Percentiles rank a stretch among this genome's conserved stretches.
These are phyloP conservation scores for Apiotrichum sp. DNA, from an alignment of 1,284 basidiomycete species.

Conservation along the genomic window DNA sequence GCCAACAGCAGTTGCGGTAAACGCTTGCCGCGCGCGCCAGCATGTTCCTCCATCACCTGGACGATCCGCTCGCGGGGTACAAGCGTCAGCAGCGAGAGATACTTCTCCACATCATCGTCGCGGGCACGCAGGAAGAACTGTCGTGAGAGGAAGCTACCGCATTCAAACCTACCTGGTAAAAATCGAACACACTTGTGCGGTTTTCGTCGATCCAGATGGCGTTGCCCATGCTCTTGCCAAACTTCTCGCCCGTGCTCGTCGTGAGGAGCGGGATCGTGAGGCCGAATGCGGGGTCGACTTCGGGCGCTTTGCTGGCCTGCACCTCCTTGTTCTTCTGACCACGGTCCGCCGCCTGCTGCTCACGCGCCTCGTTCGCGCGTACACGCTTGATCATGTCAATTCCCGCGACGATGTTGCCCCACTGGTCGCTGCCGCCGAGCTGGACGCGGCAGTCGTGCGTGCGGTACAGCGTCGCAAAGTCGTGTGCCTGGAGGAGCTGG, in stretches of 20 bases:
- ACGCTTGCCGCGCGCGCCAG: slow-evolving; percentile 56
- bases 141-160: background rate
- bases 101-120: slow-evolving; percentile 75
- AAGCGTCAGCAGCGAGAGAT: slow-evolving; percentile 79
- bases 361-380: slow-evolving; percentile 16
- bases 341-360: slow-evolving; percentile 13
- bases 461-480: slow-evolving; percentile 75
- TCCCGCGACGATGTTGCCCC: slow-evolving; percentile 95
- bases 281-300: slow-evolving; percentile 61
- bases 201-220: slow-evolving; percentile 79
- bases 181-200: slow-evolving; percentile 76
- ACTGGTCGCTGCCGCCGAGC: slow-evolving; percentile 94
- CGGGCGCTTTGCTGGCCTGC: slow-evolving; percentile 45
- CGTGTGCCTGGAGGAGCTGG: slow-evolving; percentile 93
- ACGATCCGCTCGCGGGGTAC: slow-evolving; percentile 59
- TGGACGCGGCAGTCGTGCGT: slow-evolving; percentile 70
- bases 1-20: slow-evolving; percentile 74
- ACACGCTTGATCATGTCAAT: slow-evolving; percentile 72
- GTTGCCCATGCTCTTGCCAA: slow-evolving; percentile 95
- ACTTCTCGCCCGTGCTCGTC: slow-evolving; percentile 83
- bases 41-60: slow-evolving; percentile 57
- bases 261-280: slow-evolving; percentile 92
- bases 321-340: slow-evolving; percentile 13
- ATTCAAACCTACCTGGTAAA: slow-evolving; percentile 70
- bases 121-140: slow-evolving; percentile 83